Evolutionary conservation across 257 asterid species (phyloP).

Genomic region (Fraxinus americana): DNA sequence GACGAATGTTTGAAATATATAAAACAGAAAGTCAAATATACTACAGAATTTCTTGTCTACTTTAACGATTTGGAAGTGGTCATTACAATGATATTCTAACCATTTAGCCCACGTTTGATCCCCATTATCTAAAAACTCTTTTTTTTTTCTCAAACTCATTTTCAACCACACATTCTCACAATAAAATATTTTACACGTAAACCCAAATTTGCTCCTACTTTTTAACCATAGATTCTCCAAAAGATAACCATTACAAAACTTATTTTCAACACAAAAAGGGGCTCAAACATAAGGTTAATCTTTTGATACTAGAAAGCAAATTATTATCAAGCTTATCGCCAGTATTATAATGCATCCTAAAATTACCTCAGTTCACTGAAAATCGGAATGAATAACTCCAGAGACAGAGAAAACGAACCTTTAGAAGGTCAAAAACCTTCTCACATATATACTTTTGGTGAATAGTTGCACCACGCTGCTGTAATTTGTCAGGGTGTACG

Average conservation of each 20-base stretch:
- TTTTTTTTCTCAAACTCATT: no score
- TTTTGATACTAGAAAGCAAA: neutral
- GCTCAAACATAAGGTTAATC: neutral
- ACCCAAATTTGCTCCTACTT: no score
- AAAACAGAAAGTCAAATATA: neutral
- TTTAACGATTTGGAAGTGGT: neutral
- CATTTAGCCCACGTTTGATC: neutral
- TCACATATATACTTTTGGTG: constrained; percentile 91
- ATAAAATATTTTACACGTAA: no score
- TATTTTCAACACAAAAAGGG: no score
- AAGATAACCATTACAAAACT: no score
- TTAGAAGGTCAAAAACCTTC: constrained; percentile 94
- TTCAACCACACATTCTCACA: no score
- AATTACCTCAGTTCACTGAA: neutral
- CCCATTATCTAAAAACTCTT: no score
- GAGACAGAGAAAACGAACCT: constrained; percentile 46
- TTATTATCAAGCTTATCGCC: neutral
- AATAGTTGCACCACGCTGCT: constrained; percentile 89
- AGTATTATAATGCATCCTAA: neutral
- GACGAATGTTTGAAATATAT: neutral
- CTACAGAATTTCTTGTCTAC: neutral
- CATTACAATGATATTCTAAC: neutral
- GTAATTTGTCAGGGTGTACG: constrained; percentile 97
- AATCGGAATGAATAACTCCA: constrained; percentile 12
- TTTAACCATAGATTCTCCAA: no score